Base-by-base conservation (phyloP, 768 basidiomycete genomes). In the Wakefieldia striispora region DNA sequence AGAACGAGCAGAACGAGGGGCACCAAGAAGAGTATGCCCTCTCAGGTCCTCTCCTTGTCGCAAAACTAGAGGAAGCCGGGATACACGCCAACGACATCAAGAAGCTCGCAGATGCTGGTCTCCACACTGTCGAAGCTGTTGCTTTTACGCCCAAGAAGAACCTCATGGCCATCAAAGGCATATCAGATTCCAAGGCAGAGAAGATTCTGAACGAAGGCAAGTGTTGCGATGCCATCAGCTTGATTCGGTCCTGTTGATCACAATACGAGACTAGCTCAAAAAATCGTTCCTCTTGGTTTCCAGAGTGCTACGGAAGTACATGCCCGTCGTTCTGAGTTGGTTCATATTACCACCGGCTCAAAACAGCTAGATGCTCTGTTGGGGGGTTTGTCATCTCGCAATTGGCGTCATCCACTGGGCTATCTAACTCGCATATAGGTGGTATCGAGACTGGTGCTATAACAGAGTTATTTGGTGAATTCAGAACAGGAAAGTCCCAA, bases 361-460 rank as follows among this genome's bases (percentile, higher is more conserved):
- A 95, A 94, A 62, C 93, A 97, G 57, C 75, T 99, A 29, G 95
- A 99, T 70, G 93, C 93, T 4, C 81, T 98, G 29, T 77, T 99
- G 3, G 97, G 97, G 64, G 95, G 95, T 88, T 43, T 50, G 65
- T 65, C 43, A 34, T 45, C 47, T 36, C 23, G 14, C 5, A 14
- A 17, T 40, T 34, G 23, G 37, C 7, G 51, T 47, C 37, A 47
- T 47, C 43, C 33, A 1, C 34, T 47, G 42, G 10, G 40, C 47
- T 40, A 21, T 42, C 51, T 60, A 4, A 69, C 49, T 44, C 29
- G 45, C 55, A 52, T 50, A 41, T 50, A 91, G 90, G 91, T 45
- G 97, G 97, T 9, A 91, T 99, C 59, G 97, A 99, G 73, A 99
- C 97, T 16, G 97, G 97, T 36, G 88, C 94, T 1, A 97, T 99